phyloP scores from a whole-genome alignment of 805 yeast genomes.

The Metschnikowia borealis region DNA sequence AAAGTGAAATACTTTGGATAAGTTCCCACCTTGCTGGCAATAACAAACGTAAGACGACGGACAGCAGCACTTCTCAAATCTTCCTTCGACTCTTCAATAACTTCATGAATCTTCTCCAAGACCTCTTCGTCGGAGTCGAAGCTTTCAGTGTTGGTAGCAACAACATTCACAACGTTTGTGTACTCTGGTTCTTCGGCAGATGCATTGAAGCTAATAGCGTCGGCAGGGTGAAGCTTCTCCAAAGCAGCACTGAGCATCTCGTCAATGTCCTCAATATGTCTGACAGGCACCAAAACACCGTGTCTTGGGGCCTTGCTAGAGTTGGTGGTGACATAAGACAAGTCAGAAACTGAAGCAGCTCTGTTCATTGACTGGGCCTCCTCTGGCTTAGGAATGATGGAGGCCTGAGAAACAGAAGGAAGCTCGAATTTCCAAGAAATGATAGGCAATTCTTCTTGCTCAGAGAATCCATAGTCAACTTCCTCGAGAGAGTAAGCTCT shows the following conservation, averaged over 20 bases:
- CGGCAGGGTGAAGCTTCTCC: conserved; percentile 57
- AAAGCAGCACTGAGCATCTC: conserved; percentile 74
- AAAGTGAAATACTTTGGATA: conserved; percentile 96
- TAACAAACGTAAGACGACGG: conserved; percentile 89
- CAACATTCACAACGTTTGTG: conserved; percentile 79
- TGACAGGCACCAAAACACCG: conserved; percentile 78
- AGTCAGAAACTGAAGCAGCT: conserved; percentile 89
- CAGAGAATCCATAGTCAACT: conserved; percentile 55
- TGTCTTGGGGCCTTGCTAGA: conserved; percentile 72
- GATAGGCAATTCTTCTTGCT: conserved; percentile 52
- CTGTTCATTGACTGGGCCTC: conserved; percentile 52
- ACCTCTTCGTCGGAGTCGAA: conserved; percentile 67
- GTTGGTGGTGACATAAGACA: conserved; percentile 75
- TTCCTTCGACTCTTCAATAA: conserved; percentile 63
- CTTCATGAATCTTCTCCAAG: conserved; percentile 56
- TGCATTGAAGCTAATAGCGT: conserved; percentile 34
- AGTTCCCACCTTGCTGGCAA: conserved; percentile 77
- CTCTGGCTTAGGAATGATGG: conserved; percentile 49
- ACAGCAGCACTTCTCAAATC: conserved; percentile 69
- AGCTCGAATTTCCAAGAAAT: conserved; percentile 87
- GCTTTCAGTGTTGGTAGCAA: conserved; percentile 71
- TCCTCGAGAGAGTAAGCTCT: conserved; percentile 89
- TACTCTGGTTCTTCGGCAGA: conserved; percentile 39
- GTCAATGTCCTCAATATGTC: conserved; percentile 86
- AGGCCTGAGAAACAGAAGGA: conserved; percentile 72